These are phyloP conservation scores for Nannochloris sp. DNA, from an alignment of 139 green algal species.

Conservation along the genomic window DNA sequence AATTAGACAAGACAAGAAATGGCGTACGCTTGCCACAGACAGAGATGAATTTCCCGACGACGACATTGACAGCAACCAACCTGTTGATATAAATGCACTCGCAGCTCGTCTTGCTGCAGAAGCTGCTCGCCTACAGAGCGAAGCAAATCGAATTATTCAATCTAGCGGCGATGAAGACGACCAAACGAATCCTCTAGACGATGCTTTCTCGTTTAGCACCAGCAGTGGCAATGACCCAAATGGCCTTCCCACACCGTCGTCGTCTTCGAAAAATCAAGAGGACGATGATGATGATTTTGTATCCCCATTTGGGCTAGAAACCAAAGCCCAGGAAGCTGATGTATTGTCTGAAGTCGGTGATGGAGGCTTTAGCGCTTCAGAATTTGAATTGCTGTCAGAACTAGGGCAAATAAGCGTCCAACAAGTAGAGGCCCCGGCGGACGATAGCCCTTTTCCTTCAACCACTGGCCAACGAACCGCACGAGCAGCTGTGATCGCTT, in stretches of 20 bases:
- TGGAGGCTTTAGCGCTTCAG: slow-evolving; percentile 41
- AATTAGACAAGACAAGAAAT: too few species aligned
- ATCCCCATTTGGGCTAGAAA: too few species aligned
- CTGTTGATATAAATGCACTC: slow-evolving; percentile 39
- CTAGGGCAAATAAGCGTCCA: slow-evolving; percentile 58
- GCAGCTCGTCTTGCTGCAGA: slow-evolving; percentile 31
- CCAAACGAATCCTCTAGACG: background rate
- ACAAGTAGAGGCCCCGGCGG: slow-evolving; percentile 8
- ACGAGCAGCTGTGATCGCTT: slow-evolving; percentile 55
- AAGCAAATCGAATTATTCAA: background rate
- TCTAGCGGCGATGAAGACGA: background rate
- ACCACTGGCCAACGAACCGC: slow-evolving; percentile 1
- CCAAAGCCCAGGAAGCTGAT: slow-evolving; percentile 27
- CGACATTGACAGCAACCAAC: too few species aligned
- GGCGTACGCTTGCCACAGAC: too few species aligned
- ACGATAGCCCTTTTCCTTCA: background rate
- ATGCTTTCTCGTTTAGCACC: background rate
- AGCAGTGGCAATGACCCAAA: too few species aligned
- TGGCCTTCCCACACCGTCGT: too few species aligned
- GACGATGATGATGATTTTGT: too few species aligned
- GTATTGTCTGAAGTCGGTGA: slow-evolving; percentile 40
- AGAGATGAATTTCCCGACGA: too few species aligned
- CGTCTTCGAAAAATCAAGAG: too few species aligned
- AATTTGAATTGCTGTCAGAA: slow-evolving; percentile 61
- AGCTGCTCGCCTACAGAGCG: slow-evolving; percentile 18